A percentile compares a stretch with the other conserved stretches of the same genome.
Conservation (phyloP, 345 rosid species). For the Sisymbrium irio region DNA sequence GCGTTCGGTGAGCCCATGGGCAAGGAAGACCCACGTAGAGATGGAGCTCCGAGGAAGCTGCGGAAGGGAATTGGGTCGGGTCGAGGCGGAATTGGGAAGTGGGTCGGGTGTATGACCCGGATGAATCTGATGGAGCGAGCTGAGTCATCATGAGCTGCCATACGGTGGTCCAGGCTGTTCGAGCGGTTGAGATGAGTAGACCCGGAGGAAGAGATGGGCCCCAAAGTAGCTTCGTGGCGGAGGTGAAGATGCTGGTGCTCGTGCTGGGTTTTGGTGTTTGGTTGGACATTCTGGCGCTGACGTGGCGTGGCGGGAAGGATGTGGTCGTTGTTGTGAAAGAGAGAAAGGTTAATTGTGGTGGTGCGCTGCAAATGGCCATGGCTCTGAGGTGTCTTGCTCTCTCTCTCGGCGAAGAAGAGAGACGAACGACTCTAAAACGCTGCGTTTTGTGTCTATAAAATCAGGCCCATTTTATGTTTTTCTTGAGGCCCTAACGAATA, state of each 20-base stretch:
- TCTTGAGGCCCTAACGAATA: background rate
- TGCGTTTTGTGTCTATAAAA: background rate
- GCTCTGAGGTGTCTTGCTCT: background rate
- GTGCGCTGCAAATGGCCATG: conserved; percentile 29
- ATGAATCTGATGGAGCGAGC: conserved; percentile 81
- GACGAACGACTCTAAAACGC: background rate
- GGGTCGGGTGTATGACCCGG: conserved; percentile 82
- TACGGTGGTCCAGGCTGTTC: conserved; percentile 66
- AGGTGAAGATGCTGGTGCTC: conserved; percentile 35
- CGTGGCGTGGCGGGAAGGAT: conserved; percentile 13
- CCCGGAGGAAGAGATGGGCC: conserved; percentile 94
- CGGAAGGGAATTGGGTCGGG: conserved; percentile 35
- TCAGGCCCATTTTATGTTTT: background rate
- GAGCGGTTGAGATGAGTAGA: conserved; percentile 71
- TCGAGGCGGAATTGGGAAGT: conserved; percentile 62
- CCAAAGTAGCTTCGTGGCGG: conserved; percentile 67
- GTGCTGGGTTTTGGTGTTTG: conserved; percentile 23
- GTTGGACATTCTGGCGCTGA: conserved; percentile 44
- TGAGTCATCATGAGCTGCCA: conserved; percentile 95
- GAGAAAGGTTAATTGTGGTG: conserved; percentile 28
- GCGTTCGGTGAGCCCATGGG: conserved; percentile 94
- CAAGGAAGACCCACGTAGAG: conserved; percentile 92
- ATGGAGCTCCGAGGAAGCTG: conserved; percentile 49
- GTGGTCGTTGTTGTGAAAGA: background rate
- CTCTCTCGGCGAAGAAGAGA: background rate